phyloP scores from a whole-genome alignment of 345 rosid genomes.

The Camelina hispida region DNA sequence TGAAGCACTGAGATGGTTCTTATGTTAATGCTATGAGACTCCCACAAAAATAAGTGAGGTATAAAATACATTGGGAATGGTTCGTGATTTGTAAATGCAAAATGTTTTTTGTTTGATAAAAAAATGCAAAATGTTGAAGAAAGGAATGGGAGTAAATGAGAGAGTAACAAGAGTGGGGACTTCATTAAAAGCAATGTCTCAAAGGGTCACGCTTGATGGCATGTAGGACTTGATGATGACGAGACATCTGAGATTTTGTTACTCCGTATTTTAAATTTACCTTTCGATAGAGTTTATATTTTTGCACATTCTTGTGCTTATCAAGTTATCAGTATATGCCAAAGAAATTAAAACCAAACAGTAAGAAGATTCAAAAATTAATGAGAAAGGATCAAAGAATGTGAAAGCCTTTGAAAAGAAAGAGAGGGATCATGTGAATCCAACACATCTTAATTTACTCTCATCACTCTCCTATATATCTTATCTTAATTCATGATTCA shows the following conservation, averaged over 20 bases:
- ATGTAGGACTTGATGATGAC: slow-evolving; percentile 33
- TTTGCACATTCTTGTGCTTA: background rate
- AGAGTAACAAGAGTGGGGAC: slow-evolving; percentile 12
- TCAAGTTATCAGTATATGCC: background rate
- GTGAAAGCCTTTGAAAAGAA: slow-evolving; percentile 44
- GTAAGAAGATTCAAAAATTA: slow-evolving; percentile 33
- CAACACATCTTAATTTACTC: slow-evolving; percentile 33
- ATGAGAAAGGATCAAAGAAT: slow-evolving; percentile 39
- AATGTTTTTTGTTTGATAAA: too few relatives aligned
- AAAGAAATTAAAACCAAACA: slow-evolving; percentile 15
- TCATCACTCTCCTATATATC: slow-evolving; percentile 22
- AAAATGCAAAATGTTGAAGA: background rate
- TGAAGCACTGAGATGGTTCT: background rate
- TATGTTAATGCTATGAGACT: background rate
- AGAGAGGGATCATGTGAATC: slow-evolving; percentile 43
- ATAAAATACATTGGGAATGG: background rate
- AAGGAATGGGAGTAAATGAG: background rate
- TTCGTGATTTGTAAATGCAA: too few relatives aligned
- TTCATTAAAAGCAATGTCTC: slow-evolving; percentile 41
- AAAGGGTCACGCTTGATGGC: slow-evolving; percentile 36
- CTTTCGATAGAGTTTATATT: slow-evolving; percentile 13
- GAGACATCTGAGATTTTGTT: slow-evolving; percentile 19
- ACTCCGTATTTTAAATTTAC: background rate
- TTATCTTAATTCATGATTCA: background rate
- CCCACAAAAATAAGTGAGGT: background rate